Percentiles rank a stretch among this genome's conserved stretches.
These are phyloP conservation scores for Termitomyces heimii DNA, from an alignment of 768 basidiomycete species.

Conservation along the genomic window DNA sequence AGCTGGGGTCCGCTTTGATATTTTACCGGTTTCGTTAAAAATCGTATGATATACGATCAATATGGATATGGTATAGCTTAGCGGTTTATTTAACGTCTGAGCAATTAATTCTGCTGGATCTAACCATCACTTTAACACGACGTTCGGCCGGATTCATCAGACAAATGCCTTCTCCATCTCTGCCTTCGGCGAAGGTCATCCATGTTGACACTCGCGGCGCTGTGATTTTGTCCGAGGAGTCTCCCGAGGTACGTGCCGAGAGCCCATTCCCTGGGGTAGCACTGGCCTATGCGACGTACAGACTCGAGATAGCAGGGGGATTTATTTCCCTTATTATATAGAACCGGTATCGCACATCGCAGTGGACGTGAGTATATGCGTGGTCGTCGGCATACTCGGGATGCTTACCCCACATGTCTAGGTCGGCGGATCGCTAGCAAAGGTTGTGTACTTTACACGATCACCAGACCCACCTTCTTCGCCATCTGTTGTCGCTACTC, in stretches of 20 bases:
- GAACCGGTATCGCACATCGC: constrained; percentile 98
- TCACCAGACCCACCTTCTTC: constrained; percentile 82
- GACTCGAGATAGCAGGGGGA: constrained; percentile 93
- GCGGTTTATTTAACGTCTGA: neutral
- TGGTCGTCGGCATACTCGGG: constrained; percentile 5
- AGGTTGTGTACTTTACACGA: constrained; percentile 97
- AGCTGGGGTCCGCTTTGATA: constrained; percentile 7
- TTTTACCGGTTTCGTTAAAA: constrained; percentile 15
- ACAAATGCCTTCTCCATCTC: constrained; percentile 46
- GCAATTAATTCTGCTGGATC: neutral
- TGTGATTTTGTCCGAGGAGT: constrained; percentile 89
- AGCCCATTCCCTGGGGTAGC: constrained; percentile 2
- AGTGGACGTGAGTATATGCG: constrained; percentile 70
- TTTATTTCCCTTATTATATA: constrained; percentile 96
- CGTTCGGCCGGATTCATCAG: constrained; percentile 2
- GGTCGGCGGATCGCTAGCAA: constrained; percentile 97
- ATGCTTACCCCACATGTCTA: constrained; percentile 25
- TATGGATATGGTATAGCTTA: neutral
- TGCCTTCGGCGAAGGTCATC: constrained; percentile 82
- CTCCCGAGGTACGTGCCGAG: constrained; percentile 68
- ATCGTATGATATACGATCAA: constrained; percentile 24
- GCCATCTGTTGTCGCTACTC: constrained; percentile 59
- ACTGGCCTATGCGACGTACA: constrained; percentile 22
- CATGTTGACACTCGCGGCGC: constrained; percentile 95
- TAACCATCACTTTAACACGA: constrained; percentile 9